Conservation (phyloP, 2,329 filamentous ascomycete genomes). For the Clonostachys sp. region DNA sequence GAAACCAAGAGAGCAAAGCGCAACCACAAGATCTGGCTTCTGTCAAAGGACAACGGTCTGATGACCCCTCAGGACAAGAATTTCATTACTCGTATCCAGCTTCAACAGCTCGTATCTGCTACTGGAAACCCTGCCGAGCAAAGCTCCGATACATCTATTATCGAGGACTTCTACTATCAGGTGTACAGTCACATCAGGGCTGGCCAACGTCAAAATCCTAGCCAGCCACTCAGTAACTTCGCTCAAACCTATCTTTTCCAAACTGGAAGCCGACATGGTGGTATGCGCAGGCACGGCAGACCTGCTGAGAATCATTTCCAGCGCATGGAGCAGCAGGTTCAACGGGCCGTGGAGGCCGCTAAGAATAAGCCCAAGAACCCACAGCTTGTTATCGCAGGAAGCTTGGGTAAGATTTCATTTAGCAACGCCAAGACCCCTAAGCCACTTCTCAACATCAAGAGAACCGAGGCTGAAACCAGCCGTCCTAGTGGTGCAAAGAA, state of each 20-base stretch:
- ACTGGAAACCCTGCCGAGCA: conserved; percentile 82
- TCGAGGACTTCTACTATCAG: conserved; percentile 98
- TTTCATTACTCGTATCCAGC: conserved; percentile 95
- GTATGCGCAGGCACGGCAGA: conserved; percentile 68
- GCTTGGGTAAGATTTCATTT: conserved; percentile 95
- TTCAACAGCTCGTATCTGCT: conserved; percentile 91
- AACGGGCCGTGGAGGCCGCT: conserved; percentile 92
- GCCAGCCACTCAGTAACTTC: conserved; percentile 91
- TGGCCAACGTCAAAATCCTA: conserved; percentile 83
- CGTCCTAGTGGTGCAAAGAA: conserved; percentile 46
- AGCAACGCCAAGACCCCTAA: conserved; percentile 98
- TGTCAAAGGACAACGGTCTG: conserved; percentile 90
- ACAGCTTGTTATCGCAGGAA: conserved; percentile 92
- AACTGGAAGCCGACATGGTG: conserved; percentile 78
- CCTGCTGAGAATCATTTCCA: conserved; percentile 96
- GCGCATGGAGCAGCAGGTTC: conserved; percentile 98
- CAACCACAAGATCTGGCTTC: conserved; percentile 94
- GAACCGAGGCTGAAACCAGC: conserved; percentile 63
- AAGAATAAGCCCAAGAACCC: conserved; percentile 98
- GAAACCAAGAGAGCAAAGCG: conserved; percentile 94
- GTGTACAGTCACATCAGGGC: conserved; percentile 93
- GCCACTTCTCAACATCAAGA: conserved; percentile 92
- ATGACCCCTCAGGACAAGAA: conserved; percentile 99
- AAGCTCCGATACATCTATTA: conserved; percentile 73
- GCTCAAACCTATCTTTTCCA: conserved; percentile 97